Evolutionary conservation across 768 basidiomycete genomes (phyloP), one percentile per base, ranked within the genome.

Genomic region (Rhizopogon sp.): DNA sequence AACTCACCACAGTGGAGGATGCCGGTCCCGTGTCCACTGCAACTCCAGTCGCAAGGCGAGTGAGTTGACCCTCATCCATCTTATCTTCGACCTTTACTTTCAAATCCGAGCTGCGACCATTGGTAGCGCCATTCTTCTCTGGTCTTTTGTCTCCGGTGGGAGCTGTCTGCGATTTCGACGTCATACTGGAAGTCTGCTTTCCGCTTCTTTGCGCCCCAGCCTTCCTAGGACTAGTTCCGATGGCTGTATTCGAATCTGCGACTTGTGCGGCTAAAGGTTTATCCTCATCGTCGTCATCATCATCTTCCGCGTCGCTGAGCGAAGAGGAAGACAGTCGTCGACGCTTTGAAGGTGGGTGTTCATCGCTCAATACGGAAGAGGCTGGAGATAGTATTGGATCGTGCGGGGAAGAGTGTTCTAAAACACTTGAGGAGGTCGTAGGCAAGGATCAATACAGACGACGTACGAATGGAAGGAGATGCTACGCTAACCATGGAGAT

Each of bases 21-120:
- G 74, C 60, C 58, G 72, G 75, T 25, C 75, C 77, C 7, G 84
- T 77, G 65, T 93, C 90, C 3, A 92, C 79, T 3, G 90, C 85
- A 6, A 90, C 85, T 29, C 90, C 91, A 14, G 87, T 89, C 14
- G 86, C 87, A 52, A 95, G 76, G 40, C 90, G 80, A 45, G 80
- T 83, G 16, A 93, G 70, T 65, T 92, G 88, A 31, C 79, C 77
- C 62, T 88, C 88, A 47, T 90, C 87, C 79, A 92, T 81, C 66
- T 82, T 85, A 46, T 88, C 90, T 66, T 93, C 90, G 2, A 86
- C 67, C 64, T 89, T 90, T 57, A 88, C 74, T 59, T 77, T 79
- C 6, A 78, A 55, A 20, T 78, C 80, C 42, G 74, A 72, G 22
- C 76, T 74, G 50, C 77, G 78, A 20, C 79, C 80, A 53, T 81